Conservation (phyloP, 2,329 filamentous ascomycete genomes). For the Alternaria conjuncta region DNA sequence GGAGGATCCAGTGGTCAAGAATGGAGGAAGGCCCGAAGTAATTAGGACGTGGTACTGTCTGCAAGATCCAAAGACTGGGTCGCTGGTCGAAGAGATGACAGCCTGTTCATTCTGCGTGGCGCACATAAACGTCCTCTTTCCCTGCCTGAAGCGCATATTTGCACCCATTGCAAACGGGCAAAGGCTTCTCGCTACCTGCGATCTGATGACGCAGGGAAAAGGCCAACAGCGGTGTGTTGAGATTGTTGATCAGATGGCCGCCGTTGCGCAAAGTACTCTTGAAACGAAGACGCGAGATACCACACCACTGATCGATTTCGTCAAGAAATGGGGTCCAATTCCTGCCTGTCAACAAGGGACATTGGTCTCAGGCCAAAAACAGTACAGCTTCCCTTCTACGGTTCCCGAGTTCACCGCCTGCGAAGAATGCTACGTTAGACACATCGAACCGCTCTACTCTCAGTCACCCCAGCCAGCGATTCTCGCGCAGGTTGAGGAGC, state of each 20-base stretch:
- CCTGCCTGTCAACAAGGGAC: slow-evolving; percentile 12
- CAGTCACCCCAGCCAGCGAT: neutral
- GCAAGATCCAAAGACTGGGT: slow-evolving; percentile 14
- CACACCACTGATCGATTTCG: slow-evolving; percentile 8
- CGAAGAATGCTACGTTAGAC: slow-evolving; percentile 22
- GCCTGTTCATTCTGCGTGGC: slow-evolving; percentile 26
- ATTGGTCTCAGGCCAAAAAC: slow-evolving; percentile 6
- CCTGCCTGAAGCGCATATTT: slow-evolving; percentile 21
- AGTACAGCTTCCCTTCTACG: slow-evolving; percentile 6
- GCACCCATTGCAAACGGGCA: slow-evolving; percentile 11
- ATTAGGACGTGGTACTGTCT: slow-evolving; percentile 28
- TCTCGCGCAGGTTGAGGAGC: slow-evolving; percentile 1
- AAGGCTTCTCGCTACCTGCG: slow-evolving; percentile 25
- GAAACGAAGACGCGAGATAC: slow-evolving; percentile 8
- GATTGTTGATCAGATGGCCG: slow-evolving; percentile 17
- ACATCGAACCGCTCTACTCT: slow-evolving; percentile 12
- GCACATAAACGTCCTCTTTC: slow-evolving; percentile 20
- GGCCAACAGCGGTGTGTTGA: slow-evolving; percentile 10
- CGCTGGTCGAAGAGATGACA: slow-evolving; percentile 25
- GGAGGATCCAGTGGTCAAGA: slow-evolving; percentile 16
- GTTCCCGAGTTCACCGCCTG: slow-evolving; percentile 22
- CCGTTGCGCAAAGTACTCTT: slow-evolving; percentile 6
- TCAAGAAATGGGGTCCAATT: slow-evolving; percentile 17
- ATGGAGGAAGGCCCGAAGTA: slow-evolving; percentile 16
- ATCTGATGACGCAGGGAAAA: slow-evolving; percentile 17